phyloP scores from a whole-genome alignment of 225 moss, liverwort and hornwort genomes.

The Takakia lepidozioides region DNA sequence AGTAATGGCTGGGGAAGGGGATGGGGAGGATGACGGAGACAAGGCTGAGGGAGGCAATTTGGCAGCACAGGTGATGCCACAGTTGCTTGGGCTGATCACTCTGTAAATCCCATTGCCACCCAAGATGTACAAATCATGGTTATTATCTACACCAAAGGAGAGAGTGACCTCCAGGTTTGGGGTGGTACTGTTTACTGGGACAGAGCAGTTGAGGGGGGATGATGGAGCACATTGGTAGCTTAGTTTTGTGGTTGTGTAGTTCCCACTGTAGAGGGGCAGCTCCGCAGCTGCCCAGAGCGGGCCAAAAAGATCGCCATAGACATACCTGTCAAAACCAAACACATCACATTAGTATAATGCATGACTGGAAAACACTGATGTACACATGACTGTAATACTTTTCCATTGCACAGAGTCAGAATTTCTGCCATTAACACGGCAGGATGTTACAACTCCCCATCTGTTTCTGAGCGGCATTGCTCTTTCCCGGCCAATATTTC shows the following conservation, averaged over 20 bases:
- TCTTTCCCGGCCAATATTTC: too few species aligned
- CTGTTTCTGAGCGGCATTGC: too few species aligned
- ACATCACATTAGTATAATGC: neutral
- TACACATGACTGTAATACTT: neutral
- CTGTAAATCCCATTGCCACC: slow-evolving; percentile 53
- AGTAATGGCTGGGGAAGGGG: neutral
- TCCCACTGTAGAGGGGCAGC: slow-evolving; percentile 53
- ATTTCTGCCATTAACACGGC: neutral
- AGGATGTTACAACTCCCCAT: too few species aligned
- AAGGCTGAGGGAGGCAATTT: slow-evolving; percentile 14
- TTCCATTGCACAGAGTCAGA: neutral
- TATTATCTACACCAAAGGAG: slow-evolving; percentile 55
- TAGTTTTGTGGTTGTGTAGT: slow-evolving; percentile 20
- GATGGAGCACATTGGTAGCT: slow-evolving; percentile 38
- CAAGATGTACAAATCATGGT: slow-evolving; percentile 50
- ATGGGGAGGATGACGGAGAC: slow-evolving; percentile 6
- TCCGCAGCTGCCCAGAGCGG: slow-evolving; percentile 55
- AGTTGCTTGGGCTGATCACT: slow-evolving; percentile 27
- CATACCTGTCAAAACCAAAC: slow-evolving; percentile 42
- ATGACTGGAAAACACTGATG: neutral
- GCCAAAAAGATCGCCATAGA: slow-evolving; percentile 50
- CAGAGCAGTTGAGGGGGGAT: slow-evolving; percentile 50
- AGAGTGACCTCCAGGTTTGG: slow-evolving; percentile 30
- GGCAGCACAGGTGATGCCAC: slow-evolving; percentile 29
- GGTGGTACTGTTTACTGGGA: slow-evolving; percentile 3